Percentiles rank a stretch among this genome's conserved stretches.
phyloP scores from a whole-genome alignment of 768 basidiomycete genomes.

The Tricholoma furcatifolium region DNA sequence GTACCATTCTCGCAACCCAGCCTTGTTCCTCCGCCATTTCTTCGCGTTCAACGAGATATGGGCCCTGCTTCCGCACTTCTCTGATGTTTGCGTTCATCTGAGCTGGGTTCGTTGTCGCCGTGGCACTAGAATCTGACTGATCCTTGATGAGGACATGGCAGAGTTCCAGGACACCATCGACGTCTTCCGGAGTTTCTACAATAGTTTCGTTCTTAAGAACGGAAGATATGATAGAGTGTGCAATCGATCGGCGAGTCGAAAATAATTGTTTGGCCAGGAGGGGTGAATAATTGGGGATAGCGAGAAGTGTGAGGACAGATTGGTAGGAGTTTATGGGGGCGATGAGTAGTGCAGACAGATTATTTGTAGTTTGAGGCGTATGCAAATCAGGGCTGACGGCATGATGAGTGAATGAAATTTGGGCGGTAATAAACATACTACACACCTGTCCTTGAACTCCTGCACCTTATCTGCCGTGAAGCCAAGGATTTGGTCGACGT shows the following conservation, averaged over 20 bases:
- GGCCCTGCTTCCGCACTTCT: conserved; percentile 55
- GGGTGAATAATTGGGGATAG: conserved; percentile 85
- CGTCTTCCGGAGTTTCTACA: conserved; percentile 91
- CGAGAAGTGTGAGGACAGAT: conserved; percentile 95
- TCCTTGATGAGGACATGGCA: conserved; percentile 93
- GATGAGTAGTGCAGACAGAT: conserved; percentile 88
- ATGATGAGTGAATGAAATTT: conserved; percentile 6
- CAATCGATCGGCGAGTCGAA: conserved; percentile 86
- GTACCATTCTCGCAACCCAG: conserved; percentile 98
- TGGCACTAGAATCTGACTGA: conserved; percentile 53
- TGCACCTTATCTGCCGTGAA: conserved; percentile 87
- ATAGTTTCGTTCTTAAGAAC: conserved; percentile 97
- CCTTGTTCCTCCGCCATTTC: conserved; percentile 98
- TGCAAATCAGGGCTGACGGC: conserved; percentile 78
- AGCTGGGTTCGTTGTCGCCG: conserved; percentile 27
- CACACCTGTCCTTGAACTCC: conserved; percentile 78
- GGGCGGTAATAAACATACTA: not conserved
- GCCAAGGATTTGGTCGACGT: conserved; percentile 92
- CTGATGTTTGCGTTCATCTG: conserved; percentile 35
- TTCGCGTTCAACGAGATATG: conserved; percentile 70
- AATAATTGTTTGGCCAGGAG: conserved; percentile 86
- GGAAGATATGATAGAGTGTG: conserved; percentile 91
- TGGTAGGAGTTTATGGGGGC: conserved; percentile 96
- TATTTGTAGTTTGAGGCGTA: conserved; percentile 79
- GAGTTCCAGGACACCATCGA: conserved; percentile 88